A percentile compares a stretch with the other conserved stretches of the same genome.
phyloP scores from a whole-genome alignment of 805 yeast genomes.

The Teunomyces barrocoloradensis region DNA sequence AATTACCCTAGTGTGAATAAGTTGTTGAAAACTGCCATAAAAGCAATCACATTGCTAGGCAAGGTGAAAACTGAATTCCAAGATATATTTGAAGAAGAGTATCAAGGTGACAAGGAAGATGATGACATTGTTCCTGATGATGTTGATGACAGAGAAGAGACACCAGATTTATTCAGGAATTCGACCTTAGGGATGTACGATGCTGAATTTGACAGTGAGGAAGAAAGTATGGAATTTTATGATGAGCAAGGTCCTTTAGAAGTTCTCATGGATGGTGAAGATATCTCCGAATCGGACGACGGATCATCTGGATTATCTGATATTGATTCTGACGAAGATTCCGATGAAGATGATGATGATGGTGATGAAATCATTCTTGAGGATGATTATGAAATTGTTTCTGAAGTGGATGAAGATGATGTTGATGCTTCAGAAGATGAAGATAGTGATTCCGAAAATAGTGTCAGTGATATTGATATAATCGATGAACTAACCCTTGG shows the following conservation, averaged over 20 bases:
- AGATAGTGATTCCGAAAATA: slow-evolving; percentile 20
- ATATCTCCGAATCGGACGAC: slow-evolving; percentile 23
- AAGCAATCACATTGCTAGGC: slow-evolving; percentile 57
- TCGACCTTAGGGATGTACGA: slow-evolving; percentile 96
- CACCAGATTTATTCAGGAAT: slow-evolving; percentile 80
- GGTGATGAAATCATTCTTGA: slow-evolving; percentile 10
- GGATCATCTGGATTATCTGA: slow-evolving; percentile 23
- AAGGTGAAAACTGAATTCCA: slow-evolving; percentile 55
- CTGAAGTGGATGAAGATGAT: slow-evolving; percentile 37
- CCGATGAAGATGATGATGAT: slow-evolving; percentile 20
- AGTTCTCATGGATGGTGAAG: slow-evolving; percentile 40
- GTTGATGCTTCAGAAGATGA: slow-evolving; percentile 38
- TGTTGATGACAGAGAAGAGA: slow-evolving; percentile 65
- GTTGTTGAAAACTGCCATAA: slow-evolving; percentile 56
- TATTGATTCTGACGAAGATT: slow-evolving; percentile 24
- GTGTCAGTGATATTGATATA: slow-evolving; percentile 31
- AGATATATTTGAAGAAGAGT: slow-evolving; percentile 50
- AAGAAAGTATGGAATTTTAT: slow-evolving; percentile 46
- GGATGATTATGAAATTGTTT: slow-evolving; percentile 13
- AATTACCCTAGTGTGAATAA: slow-evolving; percentile 66
- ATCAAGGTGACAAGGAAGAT: slow-evolving; percentile 52
- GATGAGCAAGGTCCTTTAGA: slow-evolving; percentile 35
- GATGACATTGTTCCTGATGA: slow-evolving; percentile 40
- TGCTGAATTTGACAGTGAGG: slow-evolving; percentile 65
- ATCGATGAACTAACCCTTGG: slow-evolving; percentile 32